Conservation (phyloP, 2,329 filamentous ascomycete genomes). For the Aspergillus fumigatus region DNA sequence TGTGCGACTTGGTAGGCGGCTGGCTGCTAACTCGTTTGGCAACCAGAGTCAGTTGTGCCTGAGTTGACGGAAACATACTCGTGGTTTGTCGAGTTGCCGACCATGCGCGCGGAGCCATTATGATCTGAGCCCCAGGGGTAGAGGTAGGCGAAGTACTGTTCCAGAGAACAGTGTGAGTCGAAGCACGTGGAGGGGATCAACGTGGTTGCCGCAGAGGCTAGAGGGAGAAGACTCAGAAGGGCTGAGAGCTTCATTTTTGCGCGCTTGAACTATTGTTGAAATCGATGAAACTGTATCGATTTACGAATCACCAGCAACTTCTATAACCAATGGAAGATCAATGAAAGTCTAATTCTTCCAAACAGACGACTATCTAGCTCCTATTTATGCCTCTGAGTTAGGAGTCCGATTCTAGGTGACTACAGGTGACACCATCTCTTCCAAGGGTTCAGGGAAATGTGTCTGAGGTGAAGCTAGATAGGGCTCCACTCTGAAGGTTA, state of each 20-base stretch:
- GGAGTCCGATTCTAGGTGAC: too few species aligned
- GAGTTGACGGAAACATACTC: conserved; percentile 41
- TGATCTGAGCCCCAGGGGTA: conserved; percentile 58
- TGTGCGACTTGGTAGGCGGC: conserved; percentile 19
- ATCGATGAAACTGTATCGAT: too few species aligned
- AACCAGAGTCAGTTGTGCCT: conserved; percentile 45
- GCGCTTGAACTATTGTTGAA: background rate
- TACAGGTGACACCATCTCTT: too few species aligned
- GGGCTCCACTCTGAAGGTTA: too few species aligned
- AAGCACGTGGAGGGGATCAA: conserved; percentile 25
- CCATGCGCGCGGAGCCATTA: conserved; percentile 56
- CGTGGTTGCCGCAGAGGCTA: conserved; percentile 13
- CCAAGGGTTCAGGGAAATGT: too few species aligned
- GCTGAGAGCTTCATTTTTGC: background rate
- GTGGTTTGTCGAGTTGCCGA: conserved; percentile 24
- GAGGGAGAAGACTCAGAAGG: conserved; percentile 1
- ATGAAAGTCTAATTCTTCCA: too few species aligned
- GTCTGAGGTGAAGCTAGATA: too few species aligned
- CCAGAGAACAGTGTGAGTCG: conserved; percentile 26
- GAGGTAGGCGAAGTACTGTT: conserved; percentile 47
- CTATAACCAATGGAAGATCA: too few species aligned
- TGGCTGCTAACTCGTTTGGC: conserved; percentile 41
- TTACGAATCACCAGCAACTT: too few species aligned
- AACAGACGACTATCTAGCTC: too few species aligned
- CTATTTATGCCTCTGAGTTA: too few species aligned